These are phyloP conservation scores for Asparagopsis taxiformis DNA, from an alignment of 31 red algal species.

Conservation along the genomic window DNA sequence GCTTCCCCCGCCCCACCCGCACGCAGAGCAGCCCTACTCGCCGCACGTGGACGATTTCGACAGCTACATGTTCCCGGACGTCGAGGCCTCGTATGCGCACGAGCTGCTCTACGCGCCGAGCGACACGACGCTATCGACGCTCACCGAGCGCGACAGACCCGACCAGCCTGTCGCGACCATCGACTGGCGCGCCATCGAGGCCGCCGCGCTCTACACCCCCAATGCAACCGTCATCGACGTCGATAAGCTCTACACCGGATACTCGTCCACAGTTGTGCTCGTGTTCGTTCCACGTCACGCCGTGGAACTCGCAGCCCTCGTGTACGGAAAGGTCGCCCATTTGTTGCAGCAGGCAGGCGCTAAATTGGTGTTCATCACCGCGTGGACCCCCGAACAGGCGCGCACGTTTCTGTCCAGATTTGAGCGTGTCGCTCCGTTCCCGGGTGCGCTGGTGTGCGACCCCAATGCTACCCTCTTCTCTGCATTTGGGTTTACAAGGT, in stretches of 20 bases:
- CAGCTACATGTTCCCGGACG: slow-evolving; percentile 60
- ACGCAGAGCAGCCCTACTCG: not conserved
- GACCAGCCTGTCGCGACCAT: not conserved
- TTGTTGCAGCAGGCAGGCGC: slow-evolving; percentile 42
- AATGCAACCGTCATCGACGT: slow-evolving; percentile 18
- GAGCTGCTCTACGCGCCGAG: not conserved
- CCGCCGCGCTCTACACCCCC: slow-evolving; percentile 20
- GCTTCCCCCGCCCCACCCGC: not conserved
- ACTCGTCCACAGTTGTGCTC: slow-evolving; percentile 22
- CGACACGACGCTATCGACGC: not conserved
- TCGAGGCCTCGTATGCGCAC: slow-evolving; percentile 8
- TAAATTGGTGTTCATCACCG: slow-evolving; percentile 56
- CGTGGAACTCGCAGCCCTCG: slow-evolving; percentile 51
- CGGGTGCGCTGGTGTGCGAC: slow-evolving; percentile 61
- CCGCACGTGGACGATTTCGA: slow-evolving; percentile 59
- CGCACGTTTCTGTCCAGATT: slow-evolving; percentile 46
- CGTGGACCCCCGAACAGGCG: slow-evolving; percentile 50
- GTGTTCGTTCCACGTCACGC: slow-evolving; percentile 49
- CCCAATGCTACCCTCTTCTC: slow-evolving; percentile 35
- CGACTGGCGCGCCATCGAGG: slow-evolving; percentile 37
- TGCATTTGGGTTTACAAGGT: slow-evolving; percentile 39
- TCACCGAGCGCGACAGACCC: not conserved
- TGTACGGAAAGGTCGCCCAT: slow-evolving; percentile 60
- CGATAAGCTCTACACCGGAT: slow-evolving; percentile 48
- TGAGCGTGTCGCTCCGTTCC: slow-evolving; percentile 64